A percentile compares a stretch with the other conserved stretches of the same genome.
Conservation (phyloP, 2,329 filamentous ascomycete species). For the Xylariaceae sp. region DNA sequence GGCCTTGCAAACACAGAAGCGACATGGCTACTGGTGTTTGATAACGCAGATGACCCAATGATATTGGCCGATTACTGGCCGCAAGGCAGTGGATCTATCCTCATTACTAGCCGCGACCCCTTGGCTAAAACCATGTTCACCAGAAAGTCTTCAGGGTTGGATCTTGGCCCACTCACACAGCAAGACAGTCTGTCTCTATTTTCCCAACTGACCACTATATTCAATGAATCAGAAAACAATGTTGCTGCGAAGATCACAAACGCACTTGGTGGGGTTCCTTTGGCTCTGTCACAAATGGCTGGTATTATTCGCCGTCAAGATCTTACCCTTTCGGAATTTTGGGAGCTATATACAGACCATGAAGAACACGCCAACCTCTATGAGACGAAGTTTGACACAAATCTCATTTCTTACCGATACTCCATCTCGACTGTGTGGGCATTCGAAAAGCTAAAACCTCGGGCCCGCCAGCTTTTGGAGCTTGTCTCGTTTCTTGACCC, state of each 20-base stretch:
- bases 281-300: conserved; percentile 3
- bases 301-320: conserved; percentile 4
- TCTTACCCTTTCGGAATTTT: conserved; percentile 4
- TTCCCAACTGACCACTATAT: too few relatives aligned
- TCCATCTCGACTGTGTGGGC: conserved; percentile 5
- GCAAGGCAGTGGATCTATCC: conserved; percentile 19
- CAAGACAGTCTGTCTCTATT: too few relatives aligned
- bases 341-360: too few relatives aligned
- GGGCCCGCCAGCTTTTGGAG: neutral
- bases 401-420: neutral
- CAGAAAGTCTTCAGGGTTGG: neutral
- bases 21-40: conserved; percentile 25
- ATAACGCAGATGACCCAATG: conserved; percentile 23
- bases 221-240: too few relatives aligned
- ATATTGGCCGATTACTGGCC: conserved; percentile 26
- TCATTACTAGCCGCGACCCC: conserved; percentile 27
- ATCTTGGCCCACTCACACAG: too few relatives aligned
- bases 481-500: neutral
- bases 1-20: conserved; percentile 5
- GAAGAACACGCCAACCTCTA: neutral
- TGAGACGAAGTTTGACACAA: neutral
- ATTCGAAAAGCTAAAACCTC: conserved; percentile 1
- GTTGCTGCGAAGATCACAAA: too few relatives aligned
- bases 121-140: conserved; percentile 15
- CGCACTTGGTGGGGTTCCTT: conserved; percentile 2